Conservation (phyloP, 371 early-diverging fungal species). For the Dentiscutata heterogama region DNA sequence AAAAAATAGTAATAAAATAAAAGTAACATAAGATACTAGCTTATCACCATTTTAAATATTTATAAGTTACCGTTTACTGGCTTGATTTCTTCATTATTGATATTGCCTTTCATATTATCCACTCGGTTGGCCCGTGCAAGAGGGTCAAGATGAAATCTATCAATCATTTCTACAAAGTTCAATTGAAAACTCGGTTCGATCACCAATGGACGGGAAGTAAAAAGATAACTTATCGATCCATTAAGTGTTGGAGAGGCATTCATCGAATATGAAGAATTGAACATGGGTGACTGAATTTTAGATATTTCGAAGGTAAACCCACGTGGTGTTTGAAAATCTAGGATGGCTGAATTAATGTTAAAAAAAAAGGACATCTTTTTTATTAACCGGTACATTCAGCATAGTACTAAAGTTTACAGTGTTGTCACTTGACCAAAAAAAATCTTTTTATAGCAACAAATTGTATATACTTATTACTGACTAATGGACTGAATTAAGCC, state of each 20-base stretch:
- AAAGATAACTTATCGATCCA: slow-evolving; percentile 85
- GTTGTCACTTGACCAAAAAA: no score
- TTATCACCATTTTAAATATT: not conserved
- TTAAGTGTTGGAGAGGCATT: slow-evolving; percentile 72
- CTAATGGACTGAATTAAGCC: no score
- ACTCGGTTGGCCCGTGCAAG: not conserved
- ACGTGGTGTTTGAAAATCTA: slow-evolving; percentile 82
- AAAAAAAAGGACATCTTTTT: slow-evolving; percentile 3
- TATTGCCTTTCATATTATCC: not conserved
- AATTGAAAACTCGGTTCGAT: slow-evolving; percentile 71
- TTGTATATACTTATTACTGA: no score
- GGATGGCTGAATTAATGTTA: slow-evolving; percentile 56
- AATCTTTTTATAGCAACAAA: no score
- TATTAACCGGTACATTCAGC: not conserved
- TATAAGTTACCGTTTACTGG: not conserved
- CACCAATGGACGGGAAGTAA: slow-evolving; percentile 76
- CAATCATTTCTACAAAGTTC: slow-evolving; percentile 66
- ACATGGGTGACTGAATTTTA: slow-evolving; percentile 77
- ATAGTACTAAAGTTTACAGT: slow-evolving; percentile 48
- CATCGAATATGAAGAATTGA: slow-evolving; percentile 83
- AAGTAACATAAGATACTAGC: not conserved
- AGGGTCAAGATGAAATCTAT: slow-evolving; percentile 64
- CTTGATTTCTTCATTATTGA: not conserved
- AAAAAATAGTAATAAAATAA: not conserved
- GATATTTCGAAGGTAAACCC: slow-evolving; percentile 78